Percentiles rank a stretch among this genome's conserved stretches.
These are phyloP conservation scores for Artemisia argyi DNA, from an alignment of 129 eudicot species.

Conservation along the genomic window DNA sequence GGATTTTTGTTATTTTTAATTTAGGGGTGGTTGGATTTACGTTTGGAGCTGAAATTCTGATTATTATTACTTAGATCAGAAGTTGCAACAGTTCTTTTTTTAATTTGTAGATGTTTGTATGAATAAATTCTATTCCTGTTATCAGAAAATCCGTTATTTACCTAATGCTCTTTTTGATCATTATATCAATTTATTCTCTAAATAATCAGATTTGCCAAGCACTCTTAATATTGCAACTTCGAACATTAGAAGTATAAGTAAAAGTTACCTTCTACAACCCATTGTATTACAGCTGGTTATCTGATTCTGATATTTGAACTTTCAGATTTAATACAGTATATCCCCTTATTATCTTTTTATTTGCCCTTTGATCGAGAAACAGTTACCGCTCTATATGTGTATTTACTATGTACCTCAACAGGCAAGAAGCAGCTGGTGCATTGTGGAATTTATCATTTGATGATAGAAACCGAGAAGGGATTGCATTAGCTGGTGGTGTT, in stretches of 20 bases:
- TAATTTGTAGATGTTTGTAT: neutral
- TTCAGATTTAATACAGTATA: neutral
- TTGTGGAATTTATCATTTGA: slow-evolving; percentile 97
- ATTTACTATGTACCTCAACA: slow-evolving; percentile 24
- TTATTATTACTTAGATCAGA: neutral
- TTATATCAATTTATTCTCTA: neutral
- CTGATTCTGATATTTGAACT: slow-evolving; percentile 1
- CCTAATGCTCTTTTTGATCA: neutral
- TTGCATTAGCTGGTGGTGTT: slow-evolving; percentile 91
- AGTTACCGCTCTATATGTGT: neutral
- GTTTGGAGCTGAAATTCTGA: neutral
- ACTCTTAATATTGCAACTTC: neutral
- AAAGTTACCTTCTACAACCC: neutral
- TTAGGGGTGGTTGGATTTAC: too few relatives aligned
- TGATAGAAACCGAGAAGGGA: slow-evolving; percentile 94
- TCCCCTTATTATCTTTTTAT: neutral
- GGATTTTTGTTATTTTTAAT: neutral
- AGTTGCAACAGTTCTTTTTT: neutral
- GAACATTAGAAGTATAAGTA: neutral
- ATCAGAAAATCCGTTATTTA: neutral
- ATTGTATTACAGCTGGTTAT: neutral
- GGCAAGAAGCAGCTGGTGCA: slow-evolving; percentile 99
- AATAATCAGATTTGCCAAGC: neutral
- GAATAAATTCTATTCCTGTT: neutral
- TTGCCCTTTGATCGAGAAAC: neutral